Evolutionary conservation across 495 filamentous ascomycete genomes (phyloP), one percentile per base, ranked within the genome.

Genomic region (Cairneyella variabilis): DNA sequence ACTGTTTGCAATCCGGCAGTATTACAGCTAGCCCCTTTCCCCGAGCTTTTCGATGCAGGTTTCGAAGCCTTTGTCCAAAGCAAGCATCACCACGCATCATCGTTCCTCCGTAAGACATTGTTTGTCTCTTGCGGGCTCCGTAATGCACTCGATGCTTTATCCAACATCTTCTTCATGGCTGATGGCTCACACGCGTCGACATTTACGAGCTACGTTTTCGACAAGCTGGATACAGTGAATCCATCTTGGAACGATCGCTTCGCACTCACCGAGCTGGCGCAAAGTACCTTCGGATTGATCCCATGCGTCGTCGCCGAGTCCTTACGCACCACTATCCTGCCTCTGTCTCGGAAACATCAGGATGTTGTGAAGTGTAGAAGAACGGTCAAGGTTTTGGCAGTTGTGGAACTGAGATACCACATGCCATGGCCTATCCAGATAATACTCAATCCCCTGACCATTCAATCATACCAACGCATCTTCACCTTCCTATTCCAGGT

Each of bases 391-490:
- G 51, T 58, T 16, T 72, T 91, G 7, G 69, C 77, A 9, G 67
- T 65, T n/a, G 71, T 89, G 4, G 74, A 71, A 6, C 71, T 89
- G 10, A 71, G 70, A 3, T 88, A 85, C 56, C 67, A 77, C 42
- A 74, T 97, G 3, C 81, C 87, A 7, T 96, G 91, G 91, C 83
- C 90, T 0, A 74, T 95, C n/a, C 85, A 84, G 28, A 93, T 96
- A 43, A 80, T 97, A 20, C 75, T 96, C 41, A 79, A 76, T 0
- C 76, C 78, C 21, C 69, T 76, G 3, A 77, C 82, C 0, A 75
- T 91, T 22, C 47, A 62, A 0, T 70, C 72, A 0, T 95, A 96
- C 64, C 84, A 87, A 56, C 69, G 75, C 2, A 71, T 90, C 14
- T 89, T 88, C 55, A 83, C 75, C 0, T 83, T 96, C 27, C 73